phyloP scores from a whole-genome alignment of 495 filamentous ascomycete genomes.

The Neurospora pannonica region DNA sequence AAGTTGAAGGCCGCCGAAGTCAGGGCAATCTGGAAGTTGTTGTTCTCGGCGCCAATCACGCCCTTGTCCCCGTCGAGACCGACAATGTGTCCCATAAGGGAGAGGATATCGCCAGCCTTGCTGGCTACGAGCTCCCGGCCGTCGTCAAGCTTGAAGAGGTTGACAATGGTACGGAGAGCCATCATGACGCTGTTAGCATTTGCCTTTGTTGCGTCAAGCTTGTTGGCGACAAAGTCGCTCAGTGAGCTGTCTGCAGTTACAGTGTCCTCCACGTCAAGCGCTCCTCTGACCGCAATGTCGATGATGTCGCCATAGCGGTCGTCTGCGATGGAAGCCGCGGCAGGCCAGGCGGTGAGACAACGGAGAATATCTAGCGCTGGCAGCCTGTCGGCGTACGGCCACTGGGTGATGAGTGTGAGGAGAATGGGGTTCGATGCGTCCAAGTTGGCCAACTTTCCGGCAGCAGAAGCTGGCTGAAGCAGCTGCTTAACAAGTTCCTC shows the following conservation, averaged over 20 bases:
- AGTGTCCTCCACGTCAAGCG: constrained; percentile 34
- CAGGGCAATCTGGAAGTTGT: constrained; percentile 71
- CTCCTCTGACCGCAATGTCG: constrained; percentile 26
- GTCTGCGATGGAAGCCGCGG: constrained; percentile 44
- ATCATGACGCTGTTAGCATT: constrained; percentile 77
- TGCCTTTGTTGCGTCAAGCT: constrained; percentile 4
- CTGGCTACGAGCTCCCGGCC: constrained; percentile 55
- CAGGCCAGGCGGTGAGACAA: constrained; percentile 58
- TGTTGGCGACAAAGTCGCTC: constrained; percentile 4
- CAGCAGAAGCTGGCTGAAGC: constrained; percentile 3
- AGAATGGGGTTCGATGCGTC: constrained; percentile 46
- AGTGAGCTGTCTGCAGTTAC: constrained; percentile 27
- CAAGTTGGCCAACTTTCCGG: constrained; percentile 36
- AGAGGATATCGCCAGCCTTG: constrained; percentile 46
- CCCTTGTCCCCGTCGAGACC: constrained; percentile 38
- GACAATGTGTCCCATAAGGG: constrained; percentile 31
- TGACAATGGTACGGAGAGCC: constrained; percentile 69
- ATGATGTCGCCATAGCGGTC: constrained; percentile 39
- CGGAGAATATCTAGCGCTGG: constrained; percentile 81
- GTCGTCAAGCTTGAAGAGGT: constrained; percentile 68
- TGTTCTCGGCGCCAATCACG: constrained; percentile 51
- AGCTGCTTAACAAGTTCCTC: constrained; percentile 5
- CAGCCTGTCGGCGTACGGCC: constrained; percentile 70
- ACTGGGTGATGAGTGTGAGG: constrained; percentile 57
- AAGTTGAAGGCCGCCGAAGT: constrained; percentile 83